phyloP scores from a whole-genome alignment of 2,329 filamentous ascomycete genomes.

The Diaporthe velutina region DNA sequence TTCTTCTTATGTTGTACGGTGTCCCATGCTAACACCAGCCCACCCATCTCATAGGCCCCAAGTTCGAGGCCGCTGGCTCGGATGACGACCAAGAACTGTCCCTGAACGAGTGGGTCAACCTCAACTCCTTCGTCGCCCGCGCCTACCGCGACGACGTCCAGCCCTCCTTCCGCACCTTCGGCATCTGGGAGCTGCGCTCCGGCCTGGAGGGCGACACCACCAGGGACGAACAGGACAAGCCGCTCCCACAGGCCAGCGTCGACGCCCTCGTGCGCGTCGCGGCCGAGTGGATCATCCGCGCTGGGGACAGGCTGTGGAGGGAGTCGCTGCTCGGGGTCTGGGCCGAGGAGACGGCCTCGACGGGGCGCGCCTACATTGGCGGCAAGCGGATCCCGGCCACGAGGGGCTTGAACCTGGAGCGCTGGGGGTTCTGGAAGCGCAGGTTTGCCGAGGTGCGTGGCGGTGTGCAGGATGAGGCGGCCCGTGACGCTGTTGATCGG shows the following conservation, averaged over 20 bases:
- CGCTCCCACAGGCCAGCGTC: background rate
- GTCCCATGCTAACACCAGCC: background rate
- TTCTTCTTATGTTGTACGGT: no score
- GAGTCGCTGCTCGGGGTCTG: constrained; percentile 6
- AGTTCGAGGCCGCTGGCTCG: background rate
- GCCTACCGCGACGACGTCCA: background rate
- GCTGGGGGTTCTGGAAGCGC: constrained; percentile 25
- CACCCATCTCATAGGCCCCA: background rate
- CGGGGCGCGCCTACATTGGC: background rate
- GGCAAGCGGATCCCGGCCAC: background rate
- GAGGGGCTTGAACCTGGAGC: constrained; percentile 5
- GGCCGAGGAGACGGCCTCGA: background rate
- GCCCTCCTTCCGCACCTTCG: background rate
- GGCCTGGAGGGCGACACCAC: background rate
- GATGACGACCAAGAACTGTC: background rate
- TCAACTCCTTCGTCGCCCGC: constrained; percentile 9
- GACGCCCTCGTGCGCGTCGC: background rate
- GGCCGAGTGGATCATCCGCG: constrained; percentile 25
- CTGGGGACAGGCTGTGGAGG: constrained; percentile 7
- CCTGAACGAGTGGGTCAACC: background rate
- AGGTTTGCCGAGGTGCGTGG: background rate
- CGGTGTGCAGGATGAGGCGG: background rate
- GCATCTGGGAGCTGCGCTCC: constrained; percentile 5
- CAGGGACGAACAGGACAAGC: background rate
- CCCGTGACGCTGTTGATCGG: background rate